These are phyloP conservation scores for Tausonia pullulans DNA, from an alignment of 1,284 basidiomycete genomes.

Conservation along the genomic window DNA sequence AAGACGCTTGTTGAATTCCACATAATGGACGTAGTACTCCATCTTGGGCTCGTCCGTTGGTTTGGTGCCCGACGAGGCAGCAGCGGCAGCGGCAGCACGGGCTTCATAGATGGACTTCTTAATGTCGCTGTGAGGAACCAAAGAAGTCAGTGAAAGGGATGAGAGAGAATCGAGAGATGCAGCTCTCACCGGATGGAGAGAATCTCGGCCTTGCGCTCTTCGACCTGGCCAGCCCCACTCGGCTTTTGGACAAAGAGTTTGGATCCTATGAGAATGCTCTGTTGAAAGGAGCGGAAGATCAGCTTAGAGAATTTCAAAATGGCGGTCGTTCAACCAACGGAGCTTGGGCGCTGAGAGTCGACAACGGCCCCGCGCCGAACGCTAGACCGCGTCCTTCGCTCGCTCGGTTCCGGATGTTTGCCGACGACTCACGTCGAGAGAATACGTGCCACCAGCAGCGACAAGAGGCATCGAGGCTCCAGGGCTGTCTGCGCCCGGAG, in stretches of 20 bases:
- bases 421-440: constrained; percentile 48
- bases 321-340: constrained; percentile 3
- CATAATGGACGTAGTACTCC: constrained; percentile 96
- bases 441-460: constrained; percentile 60
- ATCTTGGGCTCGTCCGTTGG: constrained; percentile 50
- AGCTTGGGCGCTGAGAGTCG: too few species aligned
- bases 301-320: background rate
- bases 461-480: constrained; percentile 31
- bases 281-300: background rate
- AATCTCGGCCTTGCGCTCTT: constrained; percentile 86
- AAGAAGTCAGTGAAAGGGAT: too few species aligned
- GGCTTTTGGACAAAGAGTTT: constrained; percentile 82
- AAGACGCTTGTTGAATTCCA: constrained; percentile 94
- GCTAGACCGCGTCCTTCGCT: background rate
- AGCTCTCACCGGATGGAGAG: constrained; percentile 60
- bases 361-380: background rate
- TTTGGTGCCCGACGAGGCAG: constrained; percentile 36
- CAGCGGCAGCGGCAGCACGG: constrained; percentile 38
- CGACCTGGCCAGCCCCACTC: constrained; percentile 55
- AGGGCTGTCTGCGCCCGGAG: background rate
- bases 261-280: constrained; percentile 82
- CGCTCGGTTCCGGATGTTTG: background rate
- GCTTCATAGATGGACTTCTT: background rate
- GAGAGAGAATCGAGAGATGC: too few species aligned
- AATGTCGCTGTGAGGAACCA: too few species aligned